These are phyloP conservation scores for Pseudogymnoascus verrucosus DNA, from an alignment of 2,329 filamentous ascomycete species.

Conservation along the genomic window DNA sequence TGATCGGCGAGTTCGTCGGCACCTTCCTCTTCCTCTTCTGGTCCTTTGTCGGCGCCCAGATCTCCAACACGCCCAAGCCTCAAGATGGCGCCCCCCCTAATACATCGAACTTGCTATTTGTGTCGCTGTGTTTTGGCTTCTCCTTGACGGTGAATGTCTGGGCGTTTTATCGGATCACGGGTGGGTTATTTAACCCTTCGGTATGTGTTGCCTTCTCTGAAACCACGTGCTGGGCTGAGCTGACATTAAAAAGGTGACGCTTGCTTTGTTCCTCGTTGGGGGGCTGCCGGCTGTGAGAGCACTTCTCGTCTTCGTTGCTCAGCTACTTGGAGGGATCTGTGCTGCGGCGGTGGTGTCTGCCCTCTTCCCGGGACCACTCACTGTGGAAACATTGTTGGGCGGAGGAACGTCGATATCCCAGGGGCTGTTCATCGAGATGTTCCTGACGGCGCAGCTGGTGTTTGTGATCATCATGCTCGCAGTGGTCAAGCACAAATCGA, in stretches of 20 bases:
- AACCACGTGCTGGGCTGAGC: background rate
- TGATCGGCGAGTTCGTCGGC: constrained; percentile 43
- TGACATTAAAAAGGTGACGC: constrained; percentile 24
- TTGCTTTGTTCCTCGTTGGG: constrained; percentile 32
- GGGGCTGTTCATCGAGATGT: constrained; percentile 43
- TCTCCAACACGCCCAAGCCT: constrained; percentile 23
- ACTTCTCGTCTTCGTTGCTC: constrained; percentile 26
- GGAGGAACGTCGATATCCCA: constrained; percentile 34
- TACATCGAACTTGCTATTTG: constrained; percentile 35
- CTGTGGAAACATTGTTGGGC: constrained; percentile 35
- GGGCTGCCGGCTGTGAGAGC: constrained; percentile 28
- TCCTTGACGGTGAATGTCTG: constrained; percentile 43
- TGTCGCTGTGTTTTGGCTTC: constrained; percentile 22
- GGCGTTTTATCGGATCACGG: constrained; percentile 45
- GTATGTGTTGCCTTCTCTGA: background rate
- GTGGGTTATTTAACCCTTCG: constrained; percentile 39
- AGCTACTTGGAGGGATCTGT: constrained; percentile 28
- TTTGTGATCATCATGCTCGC: constrained; percentile 46
- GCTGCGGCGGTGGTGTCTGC: constrained; percentile 35
- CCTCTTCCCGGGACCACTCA: constrained; percentile 37
- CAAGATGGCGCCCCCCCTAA: constrained; percentile 24
- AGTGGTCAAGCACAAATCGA: constrained; percentile 40
- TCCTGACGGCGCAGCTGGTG: constrained; percentile 40
- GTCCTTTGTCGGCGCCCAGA: constrained; percentile 20
- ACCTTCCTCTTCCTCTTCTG: constrained; percentile 34